phyloP scores from a whole-genome alignment of 768 basidiomycete species.

The Kondoa subrosea region DNA sequence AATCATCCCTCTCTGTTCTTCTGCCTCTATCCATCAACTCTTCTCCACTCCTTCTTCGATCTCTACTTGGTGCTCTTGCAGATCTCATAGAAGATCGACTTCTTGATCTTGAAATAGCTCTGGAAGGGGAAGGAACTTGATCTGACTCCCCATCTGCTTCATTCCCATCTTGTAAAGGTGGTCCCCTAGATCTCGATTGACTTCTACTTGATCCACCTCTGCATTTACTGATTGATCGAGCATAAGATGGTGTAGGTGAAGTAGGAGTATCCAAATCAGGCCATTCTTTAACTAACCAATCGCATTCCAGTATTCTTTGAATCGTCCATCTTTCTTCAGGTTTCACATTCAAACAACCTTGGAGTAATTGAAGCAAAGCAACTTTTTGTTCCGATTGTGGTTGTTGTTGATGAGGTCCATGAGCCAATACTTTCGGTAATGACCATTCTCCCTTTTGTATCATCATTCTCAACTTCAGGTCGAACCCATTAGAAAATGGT shows the following conservation, averaged over 20 bases:
- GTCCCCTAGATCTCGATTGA: neutral
- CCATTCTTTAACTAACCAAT: conserved; percentile 30
- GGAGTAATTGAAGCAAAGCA: conserved; percentile 39
- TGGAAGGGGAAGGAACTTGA: neutral
- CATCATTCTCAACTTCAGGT: conserved; percentile 79
- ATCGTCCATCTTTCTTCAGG: conserved; percentile 58
- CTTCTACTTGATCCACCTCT: neutral
- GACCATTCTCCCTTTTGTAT: conserved; percentile 57
- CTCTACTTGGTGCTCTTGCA: neutral
- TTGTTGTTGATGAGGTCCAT: neutral
- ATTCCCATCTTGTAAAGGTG: neutral
- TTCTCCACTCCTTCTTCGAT: too few relatives aligned
- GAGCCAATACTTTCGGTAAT: conserved; percentile 29
- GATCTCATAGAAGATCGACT: neutral
- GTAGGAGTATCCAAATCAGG: neutral
- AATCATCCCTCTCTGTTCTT: neutral
- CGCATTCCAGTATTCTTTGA: conserved; percentile 52
- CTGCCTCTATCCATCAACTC: neutral
- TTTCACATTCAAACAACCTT: conserved; percentile 59
- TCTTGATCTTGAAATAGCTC: neutral
- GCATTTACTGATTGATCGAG: neutral
- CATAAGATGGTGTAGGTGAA: conserved; percentile 1
- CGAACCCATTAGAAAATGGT: conserved; percentile 76
- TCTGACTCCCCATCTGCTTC: neutral
- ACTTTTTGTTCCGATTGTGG: conserved; percentile 7